These are phyloP conservation scores for Phytomonas sp. DNA, from an alignment of 208 protist genomes.

Conservation along the genomic window DNA sequence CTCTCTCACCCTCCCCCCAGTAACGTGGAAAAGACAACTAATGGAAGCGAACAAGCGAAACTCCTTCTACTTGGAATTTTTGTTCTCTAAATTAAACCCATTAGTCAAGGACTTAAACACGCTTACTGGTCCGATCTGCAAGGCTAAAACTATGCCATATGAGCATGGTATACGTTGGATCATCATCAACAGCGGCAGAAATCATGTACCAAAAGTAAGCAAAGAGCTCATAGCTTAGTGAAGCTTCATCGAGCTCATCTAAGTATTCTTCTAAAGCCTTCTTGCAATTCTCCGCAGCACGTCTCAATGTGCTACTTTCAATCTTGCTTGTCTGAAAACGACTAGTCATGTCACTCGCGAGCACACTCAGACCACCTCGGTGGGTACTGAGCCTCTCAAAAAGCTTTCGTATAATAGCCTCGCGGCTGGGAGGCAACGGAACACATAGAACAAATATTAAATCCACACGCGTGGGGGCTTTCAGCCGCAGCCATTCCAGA, in stretches of 20 bases:
- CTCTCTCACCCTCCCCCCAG: no score
- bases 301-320: slow-evolving; percentile 26
- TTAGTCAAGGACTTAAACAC: background rate
- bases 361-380: slow-evolving; percentile 10
- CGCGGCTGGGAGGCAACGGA: slow-evolving; percentile 38
- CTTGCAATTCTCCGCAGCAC: slow-evolving; percentile 31
- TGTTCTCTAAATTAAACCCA: background rate
- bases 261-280: slow-evolving; percentile 27
- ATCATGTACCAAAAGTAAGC: slow-evolving; percentile 68
- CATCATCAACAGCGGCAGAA: slow-evolving; percentile 65
- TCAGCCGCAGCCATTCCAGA: slow-evolving; percentile 71
- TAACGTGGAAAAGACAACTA: background rate
- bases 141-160: slow-evolving; percentile 74
- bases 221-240: slow-evolving; percentile 51
- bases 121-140: slow-evolving; percentile 21
- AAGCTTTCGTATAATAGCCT: slow-evolving; percentile 54
- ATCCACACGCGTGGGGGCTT: slow-evolving; percentile 36
- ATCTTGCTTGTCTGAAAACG: slow-evolving; percentile 39
- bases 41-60: slow-evolving; percentile 14
- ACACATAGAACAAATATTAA: slow-evolving; percentile 42
- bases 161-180: slow-evolving; percentile 72
- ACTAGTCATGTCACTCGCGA: background rate
- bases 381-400: slow-evolving; percentile 36
- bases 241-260: slow-evolving; percentile 24
- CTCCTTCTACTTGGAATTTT: background rate